Conservation (phyloP, 2,329 filamentous ascomycete species). For the Cercospora sp. region DNA sequence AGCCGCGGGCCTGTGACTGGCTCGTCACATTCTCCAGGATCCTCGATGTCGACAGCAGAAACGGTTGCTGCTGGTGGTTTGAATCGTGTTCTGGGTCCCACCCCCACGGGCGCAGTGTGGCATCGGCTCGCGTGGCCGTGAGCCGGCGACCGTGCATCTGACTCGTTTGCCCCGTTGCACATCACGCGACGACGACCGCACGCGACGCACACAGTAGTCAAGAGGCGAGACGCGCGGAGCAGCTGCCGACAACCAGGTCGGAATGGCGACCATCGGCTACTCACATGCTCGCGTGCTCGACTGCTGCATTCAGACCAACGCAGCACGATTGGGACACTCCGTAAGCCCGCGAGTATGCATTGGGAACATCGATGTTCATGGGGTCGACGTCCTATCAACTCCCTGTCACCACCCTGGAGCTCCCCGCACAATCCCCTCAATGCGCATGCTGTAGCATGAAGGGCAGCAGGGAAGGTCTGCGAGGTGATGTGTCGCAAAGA, state of each 20-base stretch:
- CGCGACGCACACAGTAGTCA: not conserved
- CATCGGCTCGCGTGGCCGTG: constrained; percentile 1
- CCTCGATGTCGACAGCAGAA: constrained; percentile 6
- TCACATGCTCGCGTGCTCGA: constrained; percentile 13
- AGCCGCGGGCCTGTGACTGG: constrained; percentile 17
- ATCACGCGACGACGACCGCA: not conserved
- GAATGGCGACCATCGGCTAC: not conserved
- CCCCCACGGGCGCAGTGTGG: constrained; percentile 10
- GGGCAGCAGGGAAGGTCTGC: constrained; percentile 9
- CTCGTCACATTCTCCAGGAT: constrained; percentile 5
- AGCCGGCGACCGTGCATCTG: constrained; percentile 2
- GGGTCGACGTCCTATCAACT: not conserved
- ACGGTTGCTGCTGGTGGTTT: not conserved
- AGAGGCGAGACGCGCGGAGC: not conserved
- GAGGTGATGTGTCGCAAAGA: constrained; percentile 10
- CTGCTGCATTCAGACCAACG: constrained; percentile 2
- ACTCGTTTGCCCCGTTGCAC: constrained; percentile 2
- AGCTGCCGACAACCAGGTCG: constrained; percentile 10
- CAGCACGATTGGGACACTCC: not conserved
- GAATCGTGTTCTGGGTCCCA: not conserved
- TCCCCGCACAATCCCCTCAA: constrained; percentile 18
- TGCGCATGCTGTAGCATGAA: constrained; percentile 11
- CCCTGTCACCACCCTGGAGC: constrained; percentile 15
- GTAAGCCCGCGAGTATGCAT: not conserved
- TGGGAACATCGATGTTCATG: not conserved